These are phyloP conservation scores for Conoideocrella luteorostrata DNA, from an alignment of 2,329 filamentous ascomycete species.

Conservation along the genomic window DNA sequence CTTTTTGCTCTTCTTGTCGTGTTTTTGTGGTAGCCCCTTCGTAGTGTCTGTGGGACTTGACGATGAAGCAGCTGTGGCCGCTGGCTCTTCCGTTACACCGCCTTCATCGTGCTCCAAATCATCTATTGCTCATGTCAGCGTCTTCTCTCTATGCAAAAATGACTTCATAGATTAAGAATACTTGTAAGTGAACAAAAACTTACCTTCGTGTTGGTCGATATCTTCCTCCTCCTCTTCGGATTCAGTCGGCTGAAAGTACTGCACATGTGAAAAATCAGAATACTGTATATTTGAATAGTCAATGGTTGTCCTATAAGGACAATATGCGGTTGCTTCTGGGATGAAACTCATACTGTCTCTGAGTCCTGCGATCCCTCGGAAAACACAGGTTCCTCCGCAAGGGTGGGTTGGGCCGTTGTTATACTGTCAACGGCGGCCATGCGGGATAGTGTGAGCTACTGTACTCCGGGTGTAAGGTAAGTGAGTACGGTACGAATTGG, in stretches of 20 bases:
- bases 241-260: constrained; percentile 32
- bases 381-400: constrained; percentile 14
- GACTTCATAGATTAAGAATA: too few species aligned
- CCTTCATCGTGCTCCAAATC: background rate
- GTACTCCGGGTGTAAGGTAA: background rate
- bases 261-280: constrained; percentile 36
- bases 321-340: constrained; percentile 30
- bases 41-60: constrained; percentile 6
- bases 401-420: constrained; percentile 23
- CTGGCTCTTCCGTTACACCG: constrained; percentile 3
- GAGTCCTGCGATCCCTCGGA: constrained; percentile 19
- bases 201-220: constrained; percentile 12
- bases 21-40: constrained; percentile 9
- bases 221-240: constrained; percentile 31
- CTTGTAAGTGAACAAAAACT: constrained; percentile 2
- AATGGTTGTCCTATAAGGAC: constrained; percentile 33
- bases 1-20: constrained; percentile 11
- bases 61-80: background rate
- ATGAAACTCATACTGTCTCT: constrained; percentile 36
- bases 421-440: constrained; percentile 28
- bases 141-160: too few species aligned
- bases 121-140: background rate
- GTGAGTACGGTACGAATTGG: constrained; percentile 20
- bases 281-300: constrained; percentile 32
- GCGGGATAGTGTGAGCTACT: constrained; percentile 14